Conservation (phyloP, 139 green algal genomes). For the Chlamydomonas schloesseri region DNA sequence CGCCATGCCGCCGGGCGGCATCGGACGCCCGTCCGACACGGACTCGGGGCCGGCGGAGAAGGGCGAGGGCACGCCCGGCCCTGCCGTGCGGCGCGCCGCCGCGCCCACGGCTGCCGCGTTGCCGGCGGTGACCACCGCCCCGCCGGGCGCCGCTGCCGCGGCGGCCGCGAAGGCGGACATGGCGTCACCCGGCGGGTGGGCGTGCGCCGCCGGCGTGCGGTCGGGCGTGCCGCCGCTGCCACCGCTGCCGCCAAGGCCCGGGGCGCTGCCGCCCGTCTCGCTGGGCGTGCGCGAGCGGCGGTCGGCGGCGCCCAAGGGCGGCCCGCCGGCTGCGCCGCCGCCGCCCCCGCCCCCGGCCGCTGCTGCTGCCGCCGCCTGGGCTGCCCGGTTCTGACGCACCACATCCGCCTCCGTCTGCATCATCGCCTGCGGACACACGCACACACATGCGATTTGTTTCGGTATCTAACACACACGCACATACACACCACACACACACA, state of each 20-base stretch:
- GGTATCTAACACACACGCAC: too few species aligned
- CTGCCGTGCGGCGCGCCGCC: background rate
- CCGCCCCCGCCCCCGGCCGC: background rate
- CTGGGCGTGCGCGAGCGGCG: background rate
- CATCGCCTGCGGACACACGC: too few species aligned
- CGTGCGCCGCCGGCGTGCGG: too few species aligned
- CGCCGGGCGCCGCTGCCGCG: background rate
- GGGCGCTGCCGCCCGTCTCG: background rate
- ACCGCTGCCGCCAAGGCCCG: background rate
- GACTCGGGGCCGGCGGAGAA: background rate
- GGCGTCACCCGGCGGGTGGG: too few species aligned
- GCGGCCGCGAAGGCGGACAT: too few species aligned
- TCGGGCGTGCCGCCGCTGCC: background rate
- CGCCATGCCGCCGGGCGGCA: background rate
- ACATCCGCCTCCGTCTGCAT: too few species aligned
- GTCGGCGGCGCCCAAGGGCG: too few species aligned
- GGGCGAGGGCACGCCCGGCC: background rate
- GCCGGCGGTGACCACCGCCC: too few species aligned
- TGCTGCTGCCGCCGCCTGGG: background rate
- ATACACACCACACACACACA: too few species aligned
- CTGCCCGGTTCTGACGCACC: too few species aligned
- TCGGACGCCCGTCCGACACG: background rate
- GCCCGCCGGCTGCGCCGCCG: too few species aligned
- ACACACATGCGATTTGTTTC: too few species aligned
- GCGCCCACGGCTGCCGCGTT: background rate